Evolutionary conservation across 306 rosid species (phyloP), one percentile per base, ranked within the genome.

Genomic region (Hylodesmum podocarpum): DNA sequence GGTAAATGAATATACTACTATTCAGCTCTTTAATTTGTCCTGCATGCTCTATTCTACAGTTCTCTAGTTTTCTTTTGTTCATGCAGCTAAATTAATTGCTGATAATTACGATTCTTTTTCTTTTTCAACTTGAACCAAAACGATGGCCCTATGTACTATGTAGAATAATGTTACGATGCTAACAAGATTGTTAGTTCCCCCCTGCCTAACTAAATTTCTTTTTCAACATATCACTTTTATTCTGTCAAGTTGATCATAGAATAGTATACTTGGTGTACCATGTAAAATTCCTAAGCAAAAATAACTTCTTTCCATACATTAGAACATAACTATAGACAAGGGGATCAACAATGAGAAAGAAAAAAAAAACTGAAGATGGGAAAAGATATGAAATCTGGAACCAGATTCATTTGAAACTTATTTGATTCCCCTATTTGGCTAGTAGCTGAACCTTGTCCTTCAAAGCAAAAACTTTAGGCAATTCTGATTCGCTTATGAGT

Each of bases 351-450:
- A 39, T 12, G 11, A 67, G 37, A 47, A 34, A 55, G 36, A 53
- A 41, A 72, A 44, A 44, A 19, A 27, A 78, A 58, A 29, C 5
- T 15, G 66, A 34, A 40, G 1, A 46, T 18, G 11, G 14, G 50
- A 43, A 55, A 37, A 27, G 44, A 73, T 70, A 14, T 58, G 75
- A 66, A 67, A 83, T 67, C 63, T 25, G 59, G 84, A 84, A 81
- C 85, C 86, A 43, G 88, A 82, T 79, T 83, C 88, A 66, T 41
- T 40, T 28, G 73, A 80, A 71, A 76, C 74, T 43, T 12, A 33
- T 33, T 33, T 3, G 71, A 81, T 72, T 80, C 76, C 70, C 61
- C 29, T 44, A 46, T 71, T 47, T 71, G 75, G 70, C 71, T 34
- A 75, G 44, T 65, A 50, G 75, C 54, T 66, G 68, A 65, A 43